phyloP scores from a whole-genome alignment of 2,329 filamentous ascomycete genomes.

The Remersonia thermophila region DNA sequence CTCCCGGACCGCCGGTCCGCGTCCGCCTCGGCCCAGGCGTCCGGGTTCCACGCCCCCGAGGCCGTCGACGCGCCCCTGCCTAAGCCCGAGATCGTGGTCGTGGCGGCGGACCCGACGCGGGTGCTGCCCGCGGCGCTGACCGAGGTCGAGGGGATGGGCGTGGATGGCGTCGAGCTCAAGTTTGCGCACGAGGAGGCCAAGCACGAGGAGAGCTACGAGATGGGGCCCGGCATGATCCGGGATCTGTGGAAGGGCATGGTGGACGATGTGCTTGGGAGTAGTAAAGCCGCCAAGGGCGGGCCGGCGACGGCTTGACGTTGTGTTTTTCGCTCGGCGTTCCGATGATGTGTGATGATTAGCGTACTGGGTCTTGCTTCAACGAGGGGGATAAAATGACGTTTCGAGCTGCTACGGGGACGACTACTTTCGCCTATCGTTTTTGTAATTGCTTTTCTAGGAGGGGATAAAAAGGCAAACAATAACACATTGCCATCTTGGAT shows the following conservation, averaged over 20 bases:
- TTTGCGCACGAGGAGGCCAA: conserved; percentile 27
- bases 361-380: too few relatives aligned
- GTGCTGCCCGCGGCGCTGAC: conserved; percentile 41
- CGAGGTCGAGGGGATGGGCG: conserved; percentile 44
- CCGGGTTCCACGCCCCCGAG: conserved; percentile 29
- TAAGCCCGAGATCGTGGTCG: conserved; percentile 37
- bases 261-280: conserved; percentile 32
- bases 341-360: too few relatives aligned
- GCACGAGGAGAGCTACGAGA: conserved; percentile 16
- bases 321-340: too few relatives aligned
- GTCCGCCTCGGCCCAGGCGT: conserved; percentile 19
- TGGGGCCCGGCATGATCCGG: conserved; percentile 34
- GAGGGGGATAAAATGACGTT: too few relatives aligned
- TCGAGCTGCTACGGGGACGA: too few relatives aligned
- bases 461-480: too few relatives aligned
- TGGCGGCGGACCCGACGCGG: conserved; percentile 43
- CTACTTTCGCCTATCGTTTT: too few relatives aligned
- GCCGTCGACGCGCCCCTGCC: conserved; percentile 29
- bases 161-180: conserved; percentile 45
- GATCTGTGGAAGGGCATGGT: conserved; percentile 45
- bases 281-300: conserved; percentile 13
- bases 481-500: too few relatives aligned
- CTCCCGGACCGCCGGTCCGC: conserved; percentile 46
- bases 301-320: conserved; percentile 21
- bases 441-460: too few relatives aligned